phyloP scores from a whole-genome alignment of 2,329 filamentous ascomycete species.

The Zymoseptoria tritici region DNA sequence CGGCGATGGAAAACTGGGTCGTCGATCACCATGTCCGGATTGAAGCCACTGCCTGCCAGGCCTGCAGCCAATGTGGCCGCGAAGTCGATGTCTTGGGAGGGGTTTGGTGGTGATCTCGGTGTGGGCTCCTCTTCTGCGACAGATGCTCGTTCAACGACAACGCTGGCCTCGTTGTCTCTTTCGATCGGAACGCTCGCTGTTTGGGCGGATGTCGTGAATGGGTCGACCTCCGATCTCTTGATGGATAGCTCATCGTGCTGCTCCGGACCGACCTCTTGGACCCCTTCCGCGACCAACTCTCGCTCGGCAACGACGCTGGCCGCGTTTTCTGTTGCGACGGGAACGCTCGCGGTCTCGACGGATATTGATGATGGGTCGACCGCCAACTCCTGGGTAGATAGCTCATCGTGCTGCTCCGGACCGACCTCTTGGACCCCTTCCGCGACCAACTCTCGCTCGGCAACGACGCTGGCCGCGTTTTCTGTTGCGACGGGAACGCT shows the following conservation, averaged over 20 bases:
- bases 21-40: conserved; percentile 38
- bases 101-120: background rate
- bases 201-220: background rate
- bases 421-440: background rate
- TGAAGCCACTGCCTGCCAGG: conserved; percentile 40
- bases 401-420: background rate
- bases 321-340: too few relatives aligned
- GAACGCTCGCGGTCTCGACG: too few relatives aligned
- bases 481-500: too few relatives aligned
- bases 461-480: too few relatives aligned
- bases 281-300: background rate
- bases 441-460: background rate
- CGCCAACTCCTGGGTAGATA: background rate
- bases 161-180: background rate
- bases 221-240: background rate
- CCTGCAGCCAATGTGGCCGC: conserved; percentile 42
- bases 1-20: conserved; percentile 32
- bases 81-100: conserved; percentile 37
- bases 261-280: background rate
- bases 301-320: too few relatives aligned
- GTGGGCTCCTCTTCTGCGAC: background rate
- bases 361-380: too few relatives aligned
- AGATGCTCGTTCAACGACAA: background rate
- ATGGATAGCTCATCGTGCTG: background rate
- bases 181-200: background rate